A percentile compares a stretch with the other conserved stretches of the same genome.
These are phyloP conservation scores for Protomyces gravidus DNA, from an alignment of 1,139 yeast genomes.

Conservation along the genomic window DNA sequence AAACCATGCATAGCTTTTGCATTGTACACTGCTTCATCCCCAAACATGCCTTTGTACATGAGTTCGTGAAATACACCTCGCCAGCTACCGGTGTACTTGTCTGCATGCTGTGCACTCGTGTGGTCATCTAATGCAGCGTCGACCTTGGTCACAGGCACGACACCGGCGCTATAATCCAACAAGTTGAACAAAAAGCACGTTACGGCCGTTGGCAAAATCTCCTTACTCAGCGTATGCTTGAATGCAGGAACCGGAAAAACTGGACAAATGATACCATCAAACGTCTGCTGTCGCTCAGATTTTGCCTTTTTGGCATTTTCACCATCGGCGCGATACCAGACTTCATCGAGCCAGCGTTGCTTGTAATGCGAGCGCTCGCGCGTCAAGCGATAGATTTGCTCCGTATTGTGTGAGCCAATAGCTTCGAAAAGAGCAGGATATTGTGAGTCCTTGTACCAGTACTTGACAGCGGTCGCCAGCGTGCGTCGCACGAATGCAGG, in stretches of 20 bases:
- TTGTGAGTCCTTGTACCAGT: slow-evolving; percentile 41
- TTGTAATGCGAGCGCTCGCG: slow-evolving; percentile 43
- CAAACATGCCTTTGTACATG: slow-evolving; percentile 45
- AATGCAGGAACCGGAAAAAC: slow-evolving; percentile 32
- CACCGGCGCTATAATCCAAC: slow-evolving; percentile 56
- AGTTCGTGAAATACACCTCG: slow-evolving; percentile 40
- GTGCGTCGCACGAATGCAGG: slow-evolving; percentile 41
- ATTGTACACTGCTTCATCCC: slow-evolving; percentile 48
- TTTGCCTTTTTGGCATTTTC: background rate
- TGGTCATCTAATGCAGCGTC: slow-evolving; percentile 46
- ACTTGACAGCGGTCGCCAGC: slow-evolving; percentile 39
- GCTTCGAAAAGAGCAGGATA: slow-evolving; percentile 46
- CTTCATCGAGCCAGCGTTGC: slow-evolving; percentile 8
- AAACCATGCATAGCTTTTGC: slow-evolving; percentile 57
- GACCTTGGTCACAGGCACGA: slow-evolving; percentile 52
- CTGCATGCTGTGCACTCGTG: slow-evolving; percentile 43
- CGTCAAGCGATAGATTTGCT: slow-evolving; percentile 44
- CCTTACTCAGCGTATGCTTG: slow-evolving; percentile 36
- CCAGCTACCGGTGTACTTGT: slow-evolving; percentile 39
- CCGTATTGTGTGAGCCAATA: slow-evolving; percentile 42
- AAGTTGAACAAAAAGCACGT: slow-evolving; percentile 54
- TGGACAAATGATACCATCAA: slow-evolving; percentile 30
- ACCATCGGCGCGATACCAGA: slow-evolving; percentile 2
- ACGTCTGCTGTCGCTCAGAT: slow-evolving; percentile 1
- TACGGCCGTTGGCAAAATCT: slow-evolving; percentile 43